Conservation (phyloP, 352 stramenopile genomes). For the Globisporangium abappressorium region DNA sequence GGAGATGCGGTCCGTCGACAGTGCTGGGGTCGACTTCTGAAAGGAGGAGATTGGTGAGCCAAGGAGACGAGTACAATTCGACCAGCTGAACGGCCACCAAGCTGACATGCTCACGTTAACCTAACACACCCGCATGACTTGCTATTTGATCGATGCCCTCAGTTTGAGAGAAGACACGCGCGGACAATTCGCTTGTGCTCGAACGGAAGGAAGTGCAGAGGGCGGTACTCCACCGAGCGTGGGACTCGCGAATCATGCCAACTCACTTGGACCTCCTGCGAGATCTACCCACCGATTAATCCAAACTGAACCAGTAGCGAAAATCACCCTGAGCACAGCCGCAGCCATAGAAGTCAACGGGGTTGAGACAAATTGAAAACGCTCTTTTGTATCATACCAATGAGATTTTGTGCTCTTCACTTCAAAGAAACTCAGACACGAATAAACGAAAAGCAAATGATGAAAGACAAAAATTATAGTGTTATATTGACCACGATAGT, state of each 20-base stretch:
- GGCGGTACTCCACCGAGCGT: background rate
- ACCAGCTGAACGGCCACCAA: background rate
- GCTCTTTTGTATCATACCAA: background rate
- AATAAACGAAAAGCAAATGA: background rate
- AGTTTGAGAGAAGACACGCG: background rate
- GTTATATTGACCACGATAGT: constrained; percentile 1
- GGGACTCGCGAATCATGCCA: background rate
- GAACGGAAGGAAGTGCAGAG: background rate
- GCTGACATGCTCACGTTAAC: background rate
- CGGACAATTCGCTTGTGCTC: background rate
- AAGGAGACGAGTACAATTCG: background rate
- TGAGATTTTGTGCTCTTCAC: background rate
- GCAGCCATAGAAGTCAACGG: background rate
- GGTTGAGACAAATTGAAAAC: too few relatives aligned
- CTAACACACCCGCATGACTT: background rate
- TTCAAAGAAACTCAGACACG: background rate
- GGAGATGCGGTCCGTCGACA: background rate
- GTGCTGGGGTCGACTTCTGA: background rate
- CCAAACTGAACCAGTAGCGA: background rate
- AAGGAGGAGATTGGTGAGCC: background rate
- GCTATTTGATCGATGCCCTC: background rate
- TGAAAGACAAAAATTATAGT: constrained; percentile 4
- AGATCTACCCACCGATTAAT: background rate
- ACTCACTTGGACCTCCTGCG: background rate
- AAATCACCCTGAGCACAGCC: background rate